Conservation (phyloP, 2,329 filamentous ascomycete species). For the Hymenoscyphus scutula region DNA sequence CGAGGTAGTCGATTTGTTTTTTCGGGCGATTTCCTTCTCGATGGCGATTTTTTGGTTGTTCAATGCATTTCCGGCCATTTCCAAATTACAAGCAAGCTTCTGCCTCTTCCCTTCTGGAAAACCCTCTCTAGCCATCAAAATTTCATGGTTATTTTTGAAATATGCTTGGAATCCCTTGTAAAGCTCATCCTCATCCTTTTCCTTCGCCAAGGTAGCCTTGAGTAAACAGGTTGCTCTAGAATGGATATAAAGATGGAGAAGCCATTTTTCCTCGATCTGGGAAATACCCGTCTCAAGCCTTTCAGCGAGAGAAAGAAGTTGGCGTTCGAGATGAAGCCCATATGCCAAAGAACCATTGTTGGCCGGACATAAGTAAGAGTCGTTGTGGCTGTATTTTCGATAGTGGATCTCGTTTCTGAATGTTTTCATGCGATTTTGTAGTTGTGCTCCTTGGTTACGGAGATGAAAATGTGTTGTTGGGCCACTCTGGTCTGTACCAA, state of each 20-base stretch:
- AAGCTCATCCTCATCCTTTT: background rate
- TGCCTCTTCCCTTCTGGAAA: background rate
- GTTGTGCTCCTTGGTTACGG: background rate
- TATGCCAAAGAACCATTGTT: conserved; percentile 2
- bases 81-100: background rate
- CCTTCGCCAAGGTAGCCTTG: too few species aligned
- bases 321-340: background rate
- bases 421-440: background rate
- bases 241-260: background rate
- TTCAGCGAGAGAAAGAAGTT: background rate
- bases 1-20: background rate
- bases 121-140: background rate
- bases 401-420: background rate
- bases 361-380: background rate
- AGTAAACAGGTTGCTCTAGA: background rate
- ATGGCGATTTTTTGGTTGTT: background rate
- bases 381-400: background rate
- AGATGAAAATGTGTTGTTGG: background rate
- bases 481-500: background rate
- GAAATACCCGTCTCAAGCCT: background rate
- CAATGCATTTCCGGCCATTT: background rate
- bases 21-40: background rate
- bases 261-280: background rate
- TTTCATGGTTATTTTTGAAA: background rate
- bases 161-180: background rate